These are phyloP conservation scores for Sanguinoderma infundibulare DNA, from an alignment of 1,284 basidiomycete species.

Conservation along the genomic window DNA sequence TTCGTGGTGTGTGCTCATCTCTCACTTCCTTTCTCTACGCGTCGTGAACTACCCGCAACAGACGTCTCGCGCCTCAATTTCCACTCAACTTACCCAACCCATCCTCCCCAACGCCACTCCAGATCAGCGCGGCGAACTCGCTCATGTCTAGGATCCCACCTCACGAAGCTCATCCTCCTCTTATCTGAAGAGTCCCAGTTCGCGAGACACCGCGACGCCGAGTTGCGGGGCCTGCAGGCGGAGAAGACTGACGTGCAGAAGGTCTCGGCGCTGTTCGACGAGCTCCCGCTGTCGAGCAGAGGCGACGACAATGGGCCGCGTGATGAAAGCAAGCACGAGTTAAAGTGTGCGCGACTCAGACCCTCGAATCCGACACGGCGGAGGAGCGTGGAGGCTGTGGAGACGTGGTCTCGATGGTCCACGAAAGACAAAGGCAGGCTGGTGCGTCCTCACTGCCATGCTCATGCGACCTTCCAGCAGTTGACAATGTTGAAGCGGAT, in stretches of 20 bases:
- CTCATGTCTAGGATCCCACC: constrained; percentile 91
- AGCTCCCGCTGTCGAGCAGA: constrained; percentile 47
- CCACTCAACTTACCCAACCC: no score
- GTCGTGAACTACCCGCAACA: not conserved
- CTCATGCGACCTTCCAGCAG: no score
- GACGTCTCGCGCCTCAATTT: no score
- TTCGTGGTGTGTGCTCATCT: not conserved
- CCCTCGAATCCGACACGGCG: no score
- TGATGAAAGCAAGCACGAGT: not conserved
- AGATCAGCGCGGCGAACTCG: constrained; percentile 89
- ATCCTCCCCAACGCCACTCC: no score
- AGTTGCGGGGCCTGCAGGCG: constrained; percentile 63
- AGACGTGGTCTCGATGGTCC: no score
- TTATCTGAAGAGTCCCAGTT: constrained; percentile 87
- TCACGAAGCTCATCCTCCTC: constrained; percentile 89
- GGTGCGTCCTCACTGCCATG: no score
- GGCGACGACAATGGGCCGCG: constrained; percentile 3
- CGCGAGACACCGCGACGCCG: constrained; percentile 73
- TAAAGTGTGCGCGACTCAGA: not conserved
- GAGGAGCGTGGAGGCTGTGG: not conserved
- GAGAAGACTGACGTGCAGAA: constrained; percentile 70
- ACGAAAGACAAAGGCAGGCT: not conserved
- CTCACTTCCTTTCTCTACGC: not conserved
- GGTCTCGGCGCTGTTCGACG: constrained; percentile 72
- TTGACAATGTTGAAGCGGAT: no score